Evolutionary conservation across 805 yeast genomes (phyloP).

Genomic region (Candida morakotiae): DNA sequence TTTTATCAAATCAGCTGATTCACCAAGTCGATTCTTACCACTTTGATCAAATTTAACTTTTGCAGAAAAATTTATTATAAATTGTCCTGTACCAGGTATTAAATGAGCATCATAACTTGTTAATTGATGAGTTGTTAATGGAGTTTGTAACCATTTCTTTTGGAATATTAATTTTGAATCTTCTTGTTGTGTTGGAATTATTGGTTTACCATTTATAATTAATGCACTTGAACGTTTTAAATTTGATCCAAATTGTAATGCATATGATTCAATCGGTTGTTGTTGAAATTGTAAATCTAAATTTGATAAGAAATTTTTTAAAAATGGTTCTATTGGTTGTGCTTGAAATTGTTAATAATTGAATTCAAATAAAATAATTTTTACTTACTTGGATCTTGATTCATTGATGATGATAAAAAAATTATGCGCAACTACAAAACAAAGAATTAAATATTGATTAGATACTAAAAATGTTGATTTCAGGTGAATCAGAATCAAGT

Average conservation of each 20-base stretch:
- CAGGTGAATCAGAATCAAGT: too few species aligned
- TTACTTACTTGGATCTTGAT: conserved; percentile 11
- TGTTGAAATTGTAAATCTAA: conserved; percentile 33
- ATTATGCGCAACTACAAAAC: background rate
- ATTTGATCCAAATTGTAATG: conserved; percentile 47
- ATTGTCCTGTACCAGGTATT: conserved; percentile 59
- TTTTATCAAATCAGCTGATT: conserved; percentile 49
- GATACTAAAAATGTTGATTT: too few species aligned
- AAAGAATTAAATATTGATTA: too few species aligned
- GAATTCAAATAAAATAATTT: background rate
- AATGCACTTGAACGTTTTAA: conserved; percentile 50
- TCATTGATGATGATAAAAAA: conserved; percentile 1
- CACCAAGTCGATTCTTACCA: conserved; percentile 64
- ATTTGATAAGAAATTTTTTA: conserved; percentile 29
- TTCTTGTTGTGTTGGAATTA: conserved; percentile 21
- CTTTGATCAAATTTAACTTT: conserved; percentile 76
- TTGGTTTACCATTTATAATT: conserved; percentile 56
- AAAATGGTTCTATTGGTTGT: conserved; percentile 36
- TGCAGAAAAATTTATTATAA: conserved; percentile 48
- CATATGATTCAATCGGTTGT: conserved; percentile 34
- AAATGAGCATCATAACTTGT: conserved; percentile 65
- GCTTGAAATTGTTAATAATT: conserved; percentile 17
- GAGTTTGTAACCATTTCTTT: conserved; percentile 53
- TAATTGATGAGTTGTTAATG: conserved; percentile 57
- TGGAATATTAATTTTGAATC: conserved; percentile 47